phyloP scores from a whole-genome alignment of 2,329 filamentous ascomycete genomes.

The Colletotrichum sp. region DNA sequence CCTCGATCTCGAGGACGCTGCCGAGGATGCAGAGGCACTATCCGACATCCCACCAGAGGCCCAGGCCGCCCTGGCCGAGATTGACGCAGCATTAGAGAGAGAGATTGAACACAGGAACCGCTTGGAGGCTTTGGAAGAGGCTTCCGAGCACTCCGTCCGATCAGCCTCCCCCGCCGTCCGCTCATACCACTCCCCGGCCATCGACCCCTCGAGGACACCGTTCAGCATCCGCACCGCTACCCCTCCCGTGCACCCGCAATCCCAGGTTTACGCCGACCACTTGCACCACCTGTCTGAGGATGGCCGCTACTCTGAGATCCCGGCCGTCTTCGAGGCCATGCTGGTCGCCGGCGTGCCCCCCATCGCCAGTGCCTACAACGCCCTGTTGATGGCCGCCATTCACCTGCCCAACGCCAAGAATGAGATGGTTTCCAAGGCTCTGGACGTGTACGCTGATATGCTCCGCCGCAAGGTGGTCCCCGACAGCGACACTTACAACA shows the following conservation, averaged over 20 bases:
- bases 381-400: slow-evolving; percentile 83
- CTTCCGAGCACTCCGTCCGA: slow-evolving; percentile 42
- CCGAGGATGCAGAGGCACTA: slow-evolving; percentile 37
- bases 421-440: slow-evolving; percentile 86
- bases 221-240: slow-evolving; percentile 61
- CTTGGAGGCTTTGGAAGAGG: slow-evolving; percentile 49
- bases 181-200: slow-evolving; percentile 44
- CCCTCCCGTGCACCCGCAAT: slow-evolving; percentile 67
- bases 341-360: slow-evolving; percentile 82
- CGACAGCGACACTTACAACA: slow-evolving; percentile 86
- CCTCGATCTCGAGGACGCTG: slow-evolving; percentile 41
- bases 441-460: slow-evolving; percentile 98
- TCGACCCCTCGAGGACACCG: slow-evolving; percentile 47
- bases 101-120: slow-evolving; percentile 68
- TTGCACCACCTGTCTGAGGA: slow-evolving; percentile 75
- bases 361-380: slow-evolving; percentile 88
- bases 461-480: slow-evolving; percentile 82
- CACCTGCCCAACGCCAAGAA: slow-evolving; percentile 79
- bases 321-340: slow-evolving; percentile 89
- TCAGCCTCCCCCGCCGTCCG: slow-evolving; percentile 36
- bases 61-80: slow-evolving; percentile 74
- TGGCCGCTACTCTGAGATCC: slow-evolving; percentile 84
- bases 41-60: slow-evolving; percentile 48
- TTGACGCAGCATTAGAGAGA: slow-evolving; percentile 82
- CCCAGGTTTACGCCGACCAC: slow-evolving; percentile 76